Evolutionary conservation across 192 early-diverging fungal species (phyloP).

Genomic region (Entomortierella beljakovae): DNA sequence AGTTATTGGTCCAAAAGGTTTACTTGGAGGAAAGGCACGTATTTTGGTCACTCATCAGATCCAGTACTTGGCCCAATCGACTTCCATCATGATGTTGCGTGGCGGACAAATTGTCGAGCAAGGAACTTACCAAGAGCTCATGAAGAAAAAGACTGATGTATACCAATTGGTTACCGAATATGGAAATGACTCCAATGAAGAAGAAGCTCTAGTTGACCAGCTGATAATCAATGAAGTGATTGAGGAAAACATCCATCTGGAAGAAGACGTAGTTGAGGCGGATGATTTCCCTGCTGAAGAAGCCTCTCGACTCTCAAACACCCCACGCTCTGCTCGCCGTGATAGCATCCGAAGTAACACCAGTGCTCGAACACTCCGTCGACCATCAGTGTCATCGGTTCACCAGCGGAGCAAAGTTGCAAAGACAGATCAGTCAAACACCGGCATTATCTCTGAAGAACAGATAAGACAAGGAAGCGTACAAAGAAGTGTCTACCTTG

Average conservation of each 20-base stretch:
- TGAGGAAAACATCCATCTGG: conserved; percentile 23
- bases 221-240: conserved; percentile 28
- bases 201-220: conserved; percentile 6
- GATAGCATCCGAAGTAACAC: conserved; percentile 32
- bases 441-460: conserved; percentile 80
- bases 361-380: conserved; percentile 62
- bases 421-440: conserved; percentile 32
- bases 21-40: conserved; percentile 81
- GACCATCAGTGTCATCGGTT: conserved; percentile 68
- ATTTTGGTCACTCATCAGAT: conserved; percentile 89
- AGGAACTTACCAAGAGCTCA: conserved; percentile 76
- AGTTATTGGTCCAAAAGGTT: conserved; percentile 88
- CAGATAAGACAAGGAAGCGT: conserved; percentile 87
- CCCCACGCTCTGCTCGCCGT: conserved; percentile 36
- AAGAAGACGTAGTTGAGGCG: conserved; percentile 24
- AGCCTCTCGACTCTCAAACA: conserved; percentile 16
- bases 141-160: conserved; percentile 69
- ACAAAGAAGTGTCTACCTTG: conserved; percentile 79
- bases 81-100: conserved; percentile 77
- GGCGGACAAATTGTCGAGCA: conserved; percentile 78
- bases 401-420: conserved; percentile 29
- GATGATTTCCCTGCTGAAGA: conserved; percentile 37
- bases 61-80: conserved; percentile 75
- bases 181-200: conserved; percentile 61
- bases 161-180: conserved; percentile 79